Conservation (phyloP, 805 yeast species). For the Brettanomyces naardenensis region DNA sequence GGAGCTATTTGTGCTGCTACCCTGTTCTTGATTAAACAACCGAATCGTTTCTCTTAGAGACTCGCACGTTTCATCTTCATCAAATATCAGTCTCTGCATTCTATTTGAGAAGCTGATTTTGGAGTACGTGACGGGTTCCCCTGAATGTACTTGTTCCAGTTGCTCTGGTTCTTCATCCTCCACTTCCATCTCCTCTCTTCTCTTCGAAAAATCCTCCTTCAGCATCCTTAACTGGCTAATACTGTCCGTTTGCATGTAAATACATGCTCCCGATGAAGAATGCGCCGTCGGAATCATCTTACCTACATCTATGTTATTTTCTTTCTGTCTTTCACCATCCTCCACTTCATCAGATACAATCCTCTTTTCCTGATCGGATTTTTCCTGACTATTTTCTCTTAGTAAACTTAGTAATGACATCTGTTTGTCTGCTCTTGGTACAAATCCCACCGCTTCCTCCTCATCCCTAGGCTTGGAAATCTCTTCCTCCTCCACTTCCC, state of each 20-base stretch:
- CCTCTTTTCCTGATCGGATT: not conserved
- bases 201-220: not conserved
- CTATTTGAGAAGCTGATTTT: not conserved
- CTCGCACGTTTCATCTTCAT: not conserved
- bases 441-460: not conserved
- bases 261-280: not conserved
- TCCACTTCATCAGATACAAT: not conserved
- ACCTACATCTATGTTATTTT: too few relatives aligned
- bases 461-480: not conserved
- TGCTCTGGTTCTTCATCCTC: not conserved
- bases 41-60: not conserved
- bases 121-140: not conserved
- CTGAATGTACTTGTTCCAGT: not conserved
- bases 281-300: too few relatives aligned
- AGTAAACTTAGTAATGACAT: not conserved
- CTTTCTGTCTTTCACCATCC: not conserved
- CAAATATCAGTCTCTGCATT: not conserved
- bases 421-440: not conserved
- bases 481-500: not conserved
- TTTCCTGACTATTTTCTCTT: not conserved
- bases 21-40: not conserved
- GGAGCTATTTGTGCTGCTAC: not conserved
- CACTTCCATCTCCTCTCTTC: not conserved
- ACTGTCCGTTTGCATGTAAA: slow-evolving; percentile 1
- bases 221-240: not conserved